Conservation (phyloP, 202 grass and related monocot species). For the Elaeis oleifera region DNA sequence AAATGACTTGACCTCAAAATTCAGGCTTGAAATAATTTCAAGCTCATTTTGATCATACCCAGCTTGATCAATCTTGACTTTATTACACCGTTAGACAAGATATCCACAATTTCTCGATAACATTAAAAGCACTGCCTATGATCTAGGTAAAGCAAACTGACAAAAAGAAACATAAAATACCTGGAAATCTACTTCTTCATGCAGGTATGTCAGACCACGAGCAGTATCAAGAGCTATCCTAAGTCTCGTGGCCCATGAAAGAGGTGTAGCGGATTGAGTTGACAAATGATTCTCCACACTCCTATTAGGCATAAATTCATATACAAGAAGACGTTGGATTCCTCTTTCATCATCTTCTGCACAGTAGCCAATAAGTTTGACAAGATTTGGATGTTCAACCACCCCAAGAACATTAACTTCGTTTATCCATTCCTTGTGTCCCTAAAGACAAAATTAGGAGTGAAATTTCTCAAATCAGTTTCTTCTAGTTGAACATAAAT, state of each 20-base stretch:
- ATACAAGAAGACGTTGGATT: constrained; percentile 80
- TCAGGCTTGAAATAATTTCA: too few species aligned
- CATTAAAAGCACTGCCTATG: too few species aligned
- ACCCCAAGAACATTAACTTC: constrained; percentile 94
- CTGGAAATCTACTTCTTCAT: constrained; percentile 80
- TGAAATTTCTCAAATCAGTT: too few species aligned
- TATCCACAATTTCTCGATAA: too few species aligned
- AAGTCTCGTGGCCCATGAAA: constrained; percentile 73
- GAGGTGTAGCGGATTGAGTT: constrained; percentile 32
- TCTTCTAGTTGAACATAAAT: too few species aligned
- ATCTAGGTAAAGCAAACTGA: too few species aligned
- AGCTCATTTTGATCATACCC: too few species aligned
- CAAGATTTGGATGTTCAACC: constrained; percentile 73
- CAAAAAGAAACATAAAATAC: constrained; percentile 12
- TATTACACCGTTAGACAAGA: too few species aligned
- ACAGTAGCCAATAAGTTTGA: constrained; percentile 87
- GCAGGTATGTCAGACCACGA: constrained; percentile 70
- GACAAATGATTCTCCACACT: constrained; percentile 69
- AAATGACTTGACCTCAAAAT: too few species aligned
- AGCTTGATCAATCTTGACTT: too few species aligned
- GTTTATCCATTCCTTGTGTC: constrained; percentile 90
- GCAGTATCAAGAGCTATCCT: constrained; percentile 70
- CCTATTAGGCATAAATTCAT: constrained; percentile 90
- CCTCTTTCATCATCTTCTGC: constrained; percentile 89
- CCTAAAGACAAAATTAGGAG: constrained; percentile 21